Conservation (phyloP, 2,329 filamentous ascomycete genomes). For the Epichloe sp. region DNA sequence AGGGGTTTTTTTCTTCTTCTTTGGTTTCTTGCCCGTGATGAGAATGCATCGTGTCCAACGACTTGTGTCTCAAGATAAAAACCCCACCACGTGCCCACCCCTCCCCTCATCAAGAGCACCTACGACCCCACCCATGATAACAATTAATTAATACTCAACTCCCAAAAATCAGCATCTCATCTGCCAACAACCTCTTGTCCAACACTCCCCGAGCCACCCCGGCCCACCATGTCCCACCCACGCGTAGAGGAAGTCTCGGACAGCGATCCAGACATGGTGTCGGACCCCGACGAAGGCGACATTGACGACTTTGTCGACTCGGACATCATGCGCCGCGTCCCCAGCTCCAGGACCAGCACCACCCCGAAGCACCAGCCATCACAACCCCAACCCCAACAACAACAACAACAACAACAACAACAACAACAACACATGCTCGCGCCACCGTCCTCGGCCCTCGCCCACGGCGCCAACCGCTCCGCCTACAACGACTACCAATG, state of each 20-base stretch:
- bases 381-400: neutral
- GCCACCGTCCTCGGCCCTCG: constrained; percentile 14
- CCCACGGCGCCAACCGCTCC: constrained; percentile 32
- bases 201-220: neutral
- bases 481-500: constrained; percentile 69
- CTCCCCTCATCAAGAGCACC: too few relatives aligned
- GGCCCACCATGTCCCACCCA: constrained; percentile 58
- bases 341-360: constrained; percentile 7
- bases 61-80: too few relatives aligned
- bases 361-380: neutral
- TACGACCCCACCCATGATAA: too few relatives aligned
- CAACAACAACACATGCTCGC: constrained; percentile 10
- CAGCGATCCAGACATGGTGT: constrained; percentile 48
- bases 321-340: constrained; percentile 40
- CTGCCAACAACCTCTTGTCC: neutral
- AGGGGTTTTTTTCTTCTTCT: too few relatives aligned
- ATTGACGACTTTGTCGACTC: constrained; percentile 50
- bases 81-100: too few relatives aligned
- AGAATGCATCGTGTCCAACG: too few relatives aligned
- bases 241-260: constrained; percentile 89
- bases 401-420: constrained; percentile 3
- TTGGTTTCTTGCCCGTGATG: too few relatives aligned
- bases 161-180: neutral
- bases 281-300: constrained; percentile 80
- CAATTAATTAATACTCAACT: constrained; percentile 2